Percentiles rank a stretch among this genome's conserved stretches.
phyloP scores from a whole-genome alignment of 2,329 filamentous ascomycete species.

The Diaporthe humulicola region DNA sequence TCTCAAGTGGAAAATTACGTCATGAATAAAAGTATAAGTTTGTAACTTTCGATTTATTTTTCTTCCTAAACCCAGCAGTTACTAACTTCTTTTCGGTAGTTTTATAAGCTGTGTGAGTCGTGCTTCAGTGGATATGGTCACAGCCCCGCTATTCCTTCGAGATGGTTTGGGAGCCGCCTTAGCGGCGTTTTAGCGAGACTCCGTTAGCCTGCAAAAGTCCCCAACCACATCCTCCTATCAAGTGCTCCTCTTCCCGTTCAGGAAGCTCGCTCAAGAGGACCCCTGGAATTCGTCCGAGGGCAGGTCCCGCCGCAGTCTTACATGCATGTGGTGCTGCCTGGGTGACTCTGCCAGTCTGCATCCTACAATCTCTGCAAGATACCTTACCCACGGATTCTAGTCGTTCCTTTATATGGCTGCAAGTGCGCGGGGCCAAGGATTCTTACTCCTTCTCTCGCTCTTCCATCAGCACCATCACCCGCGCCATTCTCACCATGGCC shows the following conservation, averaged over 20 bases:
- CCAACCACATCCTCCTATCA: background rate
- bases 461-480: background rate
- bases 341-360: background rate
- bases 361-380: conserved; percentile 15
- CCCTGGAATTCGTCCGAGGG: conserved; percentile 6
- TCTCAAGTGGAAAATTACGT: no score
- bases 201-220: conserved; percentile 29
- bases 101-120: background rate
- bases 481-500: conserved; percentile 10
- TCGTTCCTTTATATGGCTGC: conserved; percentile 17
- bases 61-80: background rate
- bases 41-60: background rate
- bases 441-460: background rate
- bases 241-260: conserved; percentile 16
- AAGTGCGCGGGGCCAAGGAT: background rate
- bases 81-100: background rate
- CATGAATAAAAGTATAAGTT: no score
- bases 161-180: background rate
- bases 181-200: background rate
- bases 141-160: background rate
- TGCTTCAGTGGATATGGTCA: background rate
- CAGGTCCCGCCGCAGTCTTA: conserved; percentile 22
- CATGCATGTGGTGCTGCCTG: conserved; percentile 12
- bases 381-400: conserved; percentile 14
- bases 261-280: conserved; percentile 15